These are phyloP conservation scores for Triangularia setosa DNA, from an alignment of 2,329 filamentous ascomycete genomes.

Conservation along the genomic window DNA sequence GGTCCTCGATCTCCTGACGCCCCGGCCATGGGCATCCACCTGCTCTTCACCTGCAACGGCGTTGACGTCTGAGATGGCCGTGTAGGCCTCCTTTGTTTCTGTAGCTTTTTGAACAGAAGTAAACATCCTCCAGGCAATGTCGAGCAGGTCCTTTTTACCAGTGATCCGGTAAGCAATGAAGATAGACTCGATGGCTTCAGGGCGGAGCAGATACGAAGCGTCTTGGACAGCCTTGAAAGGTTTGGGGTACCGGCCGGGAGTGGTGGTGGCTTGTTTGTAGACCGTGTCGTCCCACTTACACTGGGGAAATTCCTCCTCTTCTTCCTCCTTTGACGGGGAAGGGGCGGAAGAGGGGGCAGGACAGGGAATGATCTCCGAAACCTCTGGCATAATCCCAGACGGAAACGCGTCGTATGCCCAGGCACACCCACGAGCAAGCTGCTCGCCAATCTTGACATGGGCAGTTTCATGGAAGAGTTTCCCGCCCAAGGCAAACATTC, in stretches of 20 bases:
- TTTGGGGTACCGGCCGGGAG: conserved; percentile 36
- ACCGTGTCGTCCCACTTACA: conserved; percentile 32
- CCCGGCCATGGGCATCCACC: background rate
- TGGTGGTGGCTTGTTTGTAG: conserved; percentile 26
- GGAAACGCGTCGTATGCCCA: conserved; percentile 51
- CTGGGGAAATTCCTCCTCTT: conserved; percentile 18
- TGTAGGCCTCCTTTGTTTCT: conserved; percentile 42
- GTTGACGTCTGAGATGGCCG: conserved; percentile 42
- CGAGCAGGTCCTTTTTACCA: conserved; percentile 41
- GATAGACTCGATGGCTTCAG: conserved; percentile 51
- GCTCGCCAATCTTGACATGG: conserved; percentile 43
- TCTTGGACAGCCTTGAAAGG: conserved; percentile 56
- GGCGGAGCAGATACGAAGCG: conserved; percentile 42
- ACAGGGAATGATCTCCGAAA: conserved; percentile 36
- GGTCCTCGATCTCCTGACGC: conserved; percentile 27
- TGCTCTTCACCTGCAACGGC: conserved; percentile 31
- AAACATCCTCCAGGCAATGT: conserved; percentile 48
- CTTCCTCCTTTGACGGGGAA: conserved; percentile 16
- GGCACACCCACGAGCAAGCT: conserved; percentile 49
- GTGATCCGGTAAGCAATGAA: conserved; percentile 51
- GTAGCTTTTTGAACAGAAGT: conserved; percentile 39
- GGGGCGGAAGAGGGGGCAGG: conserved; percentile 1
- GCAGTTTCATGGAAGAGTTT: conserved; percentile 33
- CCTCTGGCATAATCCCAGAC: conserved; percentile 53
- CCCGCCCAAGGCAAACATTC: conserved; percentile 42